Base-by-base conservation (phyloP, 2,329 filamentous ascomycete species). In the Didymella keratinophila region DNA sequence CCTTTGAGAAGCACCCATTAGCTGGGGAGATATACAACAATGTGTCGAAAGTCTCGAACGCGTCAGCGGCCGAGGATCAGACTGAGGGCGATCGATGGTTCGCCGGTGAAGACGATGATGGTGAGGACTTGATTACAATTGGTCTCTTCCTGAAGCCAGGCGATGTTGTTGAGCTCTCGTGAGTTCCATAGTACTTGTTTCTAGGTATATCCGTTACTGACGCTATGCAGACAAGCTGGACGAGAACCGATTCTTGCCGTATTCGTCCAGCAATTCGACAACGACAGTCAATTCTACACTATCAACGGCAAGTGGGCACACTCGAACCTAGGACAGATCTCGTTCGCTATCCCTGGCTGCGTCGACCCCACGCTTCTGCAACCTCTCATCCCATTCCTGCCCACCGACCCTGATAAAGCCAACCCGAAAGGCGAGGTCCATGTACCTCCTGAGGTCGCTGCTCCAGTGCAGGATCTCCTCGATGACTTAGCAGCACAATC, bases 371-470 rank as follows among this genome's bases (percentile, higher is more conserved):
- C 79, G 27, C 61, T 81, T 25, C 62, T 87, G 3, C 67, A 79
- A 12, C 77, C 80, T 2, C 68, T 88, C 3, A 57, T 83, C 10
- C 79, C 82, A 4, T 82, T 83, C 67, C 75, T 88, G 3, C 86
- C 86, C 0, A 74, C 73, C 5, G 74, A 76, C 46, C 67, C 62
- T 5, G 54, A 50, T 7, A 58, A 58, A 21, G 64, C 63, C 6
- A 47, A 62, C 27, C 62, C 75, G 9, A 69, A 72, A 3, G 63
- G 71, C 45, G 72, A 76, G 41, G 61, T 80, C 1, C 76, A 76
- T 41, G 76, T 83, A 32, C 83, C 84, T 2, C 71, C 79, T 37
- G 65, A 78, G 9, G 63, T 82, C n/a, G 78, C 78, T n/a, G 77
- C 75, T 21, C 78, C 80, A 10, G 64, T 86, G 2, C 63, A 83